Evolutionary conservation across 805 yeast species (phyloP), one percentile per base, ranked within the genome.

Genomic region (Saccharomycopsis lassenensis): DNA sequence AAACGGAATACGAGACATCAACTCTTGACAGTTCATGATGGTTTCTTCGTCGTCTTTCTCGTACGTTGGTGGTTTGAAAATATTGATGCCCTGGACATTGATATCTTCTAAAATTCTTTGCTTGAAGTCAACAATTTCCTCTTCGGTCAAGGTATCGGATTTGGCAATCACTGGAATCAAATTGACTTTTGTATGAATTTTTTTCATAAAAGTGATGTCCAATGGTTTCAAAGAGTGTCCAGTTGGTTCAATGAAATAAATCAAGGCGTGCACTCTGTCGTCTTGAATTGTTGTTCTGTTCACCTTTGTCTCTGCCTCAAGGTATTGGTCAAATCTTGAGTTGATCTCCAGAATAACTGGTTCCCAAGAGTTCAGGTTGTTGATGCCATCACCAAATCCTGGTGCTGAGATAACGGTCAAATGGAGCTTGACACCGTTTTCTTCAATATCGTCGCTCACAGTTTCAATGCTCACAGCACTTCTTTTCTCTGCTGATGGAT

Each of bases 141-240:
- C 87, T 54, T 81, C 89, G 21, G 94, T 79, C 53, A 91, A 64
- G 35, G 94, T 84, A 60, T 91, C 98, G 18, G 95, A 75, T 63
- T 89, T 89, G 45, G 97, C 91, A 59, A 91, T 84, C 33, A 91
- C 74, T 31, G 98, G 98, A 45, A 91, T 83, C 58, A 91, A 69
- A 57, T 91, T 91, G 44, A 87, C 95, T 58, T 85, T 86, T 53
- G 78, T 77, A 62, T 85, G 94, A 45, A 91, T 74, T 55, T 75
- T 74, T 54, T 78, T 77, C 84, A 91, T 83, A 49, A 87, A 82
- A 47, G 72, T 77, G 48, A 91, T 75, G 58, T 91, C 98, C 51
- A 91, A 67, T 14, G 95, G 77, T 56, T 78, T 78, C 49, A 87
- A 66, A 25, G 86, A 74, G 54, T 84, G 94, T 15, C 93, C 94